These are phyloP conservation scores for Coleophoma crateriformis DNA, from an alignment of 2,329 filamentous ascomycete species.

Conservation along the genomic window DNA sequence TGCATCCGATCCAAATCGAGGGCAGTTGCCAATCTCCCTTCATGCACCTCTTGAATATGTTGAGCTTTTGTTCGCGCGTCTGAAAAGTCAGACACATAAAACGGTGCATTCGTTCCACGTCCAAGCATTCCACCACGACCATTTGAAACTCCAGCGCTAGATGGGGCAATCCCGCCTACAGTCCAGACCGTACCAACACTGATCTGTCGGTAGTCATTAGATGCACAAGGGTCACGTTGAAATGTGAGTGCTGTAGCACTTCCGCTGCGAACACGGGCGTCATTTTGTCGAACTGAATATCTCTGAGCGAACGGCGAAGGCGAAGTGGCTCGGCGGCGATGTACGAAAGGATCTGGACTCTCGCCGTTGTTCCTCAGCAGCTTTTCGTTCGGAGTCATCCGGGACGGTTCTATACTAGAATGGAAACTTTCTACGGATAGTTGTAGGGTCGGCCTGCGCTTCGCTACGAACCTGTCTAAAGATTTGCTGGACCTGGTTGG, in stretches of 20 bases:
- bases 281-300: conserved; percentile 10
- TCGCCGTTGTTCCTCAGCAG: conserved; percentile 35
- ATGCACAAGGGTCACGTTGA: conserved; percentile 17
- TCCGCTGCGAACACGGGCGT: conserved; percentile 18
- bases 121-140: conserved; percentile 60
- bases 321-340: conserved; percentile 23
- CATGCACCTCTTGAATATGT: conserved; percentile 63
- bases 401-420: conserved; percentile 40
- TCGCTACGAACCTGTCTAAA: conserved; percentile 55
- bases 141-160: conserved; percentile 49
- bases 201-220: conserved; percentile 23
- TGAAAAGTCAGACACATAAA: conserved; percentile 49
- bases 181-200: conserved; percentile 72
- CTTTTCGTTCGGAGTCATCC: conserved; percentile 40
- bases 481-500: conserved; percentile 17
- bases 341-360: conserved; percentile 46
- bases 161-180: conserved; percentile 64
- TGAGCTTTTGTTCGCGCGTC: conserved; percentile 35
- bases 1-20: conserved; percentile 69
- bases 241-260: conserved; percentile 24
- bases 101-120: conserved; percentile 67
- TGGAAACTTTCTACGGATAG: conserved; percentile 41
- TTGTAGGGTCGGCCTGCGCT: conserved; percentile 32
- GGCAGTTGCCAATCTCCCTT: conserved; percentile 71
- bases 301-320: conserved; percentile 13